Base-by-base conservation (phyloP, 129 eudicot species). In the Flaveria brownii region DNA sequence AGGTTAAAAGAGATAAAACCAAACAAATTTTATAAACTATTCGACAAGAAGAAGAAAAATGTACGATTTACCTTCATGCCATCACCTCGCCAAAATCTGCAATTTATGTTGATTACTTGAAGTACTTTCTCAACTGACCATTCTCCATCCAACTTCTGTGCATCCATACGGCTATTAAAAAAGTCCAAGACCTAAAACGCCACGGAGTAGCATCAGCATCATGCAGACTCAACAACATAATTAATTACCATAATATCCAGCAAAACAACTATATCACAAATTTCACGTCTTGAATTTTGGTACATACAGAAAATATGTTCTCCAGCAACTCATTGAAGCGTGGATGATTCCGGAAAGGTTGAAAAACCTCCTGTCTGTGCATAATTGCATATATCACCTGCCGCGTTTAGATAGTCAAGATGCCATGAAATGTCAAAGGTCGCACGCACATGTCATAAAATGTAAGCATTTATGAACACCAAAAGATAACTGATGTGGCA, bases 61-160 rank as follows among this genome's bases (percentile, higher is more conserved):
- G 18, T 20, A 25, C 13, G 18, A 63, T n/a, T 18, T 86, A 94
- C 98, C 97, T 91, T 94, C 87, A 91, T 88, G 56, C 98, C 98
- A 75, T 94, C 98, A 62, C 93, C 97, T 77, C 98, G 88, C 98
- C 98, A 94, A 77, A 91, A 88, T 86, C 93, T 85, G 72, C 97
- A 94, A 65, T 88, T 91, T 46, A 70, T 78, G 51, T 81, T 84
- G 80, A 94, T 94, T 49, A 94, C 84, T 84, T 94, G 82, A 73
- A 94, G 97, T 63, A 91, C 98, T 75, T 88, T 94, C 79, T 94
- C 97, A 77, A 94, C 98, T 18, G 98, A 94, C 97, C 97, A 94
- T 76, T 94, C 96, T 41, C 92, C 97, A 68, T 85, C 91, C 67
- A 74, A 50, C 43, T 88, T 82, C 17, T 91, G 98, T 61, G 96